A percentile compares a stretch with the other conserved stretches of the same genome.
Conservation (phyloP, 192 early-diverging fungal genomes). For the Chytriomyces sp. region DNA sequence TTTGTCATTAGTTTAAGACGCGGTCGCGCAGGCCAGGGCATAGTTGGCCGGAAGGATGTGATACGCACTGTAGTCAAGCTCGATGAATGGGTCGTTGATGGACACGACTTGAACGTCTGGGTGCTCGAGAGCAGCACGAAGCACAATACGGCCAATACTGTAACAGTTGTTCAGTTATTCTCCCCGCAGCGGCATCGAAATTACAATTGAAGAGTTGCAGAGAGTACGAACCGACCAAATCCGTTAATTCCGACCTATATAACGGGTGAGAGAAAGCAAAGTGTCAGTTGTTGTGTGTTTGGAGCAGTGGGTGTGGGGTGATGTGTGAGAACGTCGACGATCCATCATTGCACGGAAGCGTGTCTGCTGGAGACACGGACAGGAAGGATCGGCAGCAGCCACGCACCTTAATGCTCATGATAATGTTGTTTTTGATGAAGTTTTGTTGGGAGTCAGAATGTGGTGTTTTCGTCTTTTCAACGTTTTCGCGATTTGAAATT, state of each 20-base stretch:
- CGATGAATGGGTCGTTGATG: constrained; percentile 98
- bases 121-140: constrained; percentile 82
- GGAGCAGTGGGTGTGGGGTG: too few species aligned
- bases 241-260: constrained; percentile 63
- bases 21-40: constrained; percentile 6
- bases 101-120: constrained; percentile 74
- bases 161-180: not conserved
- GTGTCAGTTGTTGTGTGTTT: too few species aligned
- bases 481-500: too few species aligned
- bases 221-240: constrained; percentile 72
- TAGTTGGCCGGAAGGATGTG: not conserved
- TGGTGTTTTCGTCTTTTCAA: too few species aligned
- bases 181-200: not conserved
- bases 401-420: too few species aligned
- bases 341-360: too few species aligned
- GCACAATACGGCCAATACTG: constrained; percentile 95
- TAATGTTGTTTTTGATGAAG: too few species aligned
- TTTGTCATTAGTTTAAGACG: not conserved
- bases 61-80: constrained; percentile 88
- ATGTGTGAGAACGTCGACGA: too few species aligned
- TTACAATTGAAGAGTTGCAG: not conserved
- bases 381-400: too few species aligned
- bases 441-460: too few species aligned
- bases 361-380: too few species aligned
- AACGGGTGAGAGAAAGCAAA: too few species aligned